Percentiles rank a stretch among this genome's conserved stretches.
phyloP scores from a whole-genome alignment of 495 filamentous ascomycete genomes.

The Penicillium taxi region DNA sequence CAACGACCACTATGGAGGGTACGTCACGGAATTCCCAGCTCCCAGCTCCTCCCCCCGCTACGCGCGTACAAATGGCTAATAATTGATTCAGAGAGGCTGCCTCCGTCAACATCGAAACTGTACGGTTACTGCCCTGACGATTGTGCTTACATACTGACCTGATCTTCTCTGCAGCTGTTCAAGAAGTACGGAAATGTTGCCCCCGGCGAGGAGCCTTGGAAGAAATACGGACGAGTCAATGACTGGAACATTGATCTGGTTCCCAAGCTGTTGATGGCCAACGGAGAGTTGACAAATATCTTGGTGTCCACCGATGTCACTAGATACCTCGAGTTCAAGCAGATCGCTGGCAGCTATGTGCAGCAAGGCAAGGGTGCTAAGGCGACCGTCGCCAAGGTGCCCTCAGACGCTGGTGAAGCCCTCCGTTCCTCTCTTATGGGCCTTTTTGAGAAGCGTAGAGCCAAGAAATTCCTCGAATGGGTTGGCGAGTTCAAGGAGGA shows the following conservation, averaged over 20 bases:
- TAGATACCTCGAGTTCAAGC: constrained; percentile 95
- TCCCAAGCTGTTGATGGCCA: constrained; percentile 96
- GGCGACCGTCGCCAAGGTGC: constrained; percentile 92
- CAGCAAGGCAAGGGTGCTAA: constrained; percentile 74
- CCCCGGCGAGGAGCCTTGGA: constrained; percentile 86
- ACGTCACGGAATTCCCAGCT: constrained; percentile 37
- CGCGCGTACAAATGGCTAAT: constrained; percentile 13
- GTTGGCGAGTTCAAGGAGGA: constrained; percentile 82
- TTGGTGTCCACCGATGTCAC: constrained; percentile 95
- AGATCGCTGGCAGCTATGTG: constrained; percentile 95
- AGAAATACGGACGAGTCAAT: constrained; percentile 90
- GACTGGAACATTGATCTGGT: constrained; percentile 99
- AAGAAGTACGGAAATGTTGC: constrained; percentile 83
- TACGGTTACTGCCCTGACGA: constrained; percentile 33
- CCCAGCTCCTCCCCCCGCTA: constrained; percentile 13
- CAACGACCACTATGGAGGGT: constrained; percentile 99
- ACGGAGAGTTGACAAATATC: constrained; percentile 96
- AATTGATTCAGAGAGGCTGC: constrained; percentile 66
- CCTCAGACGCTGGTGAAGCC: constrained; percentile 86
- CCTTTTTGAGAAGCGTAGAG: constrained; percentile 91
- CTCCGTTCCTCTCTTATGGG: constrained; percentile 92
- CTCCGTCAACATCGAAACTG: constrained; percentile 87
- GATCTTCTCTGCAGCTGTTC: constrained; percentile 58
- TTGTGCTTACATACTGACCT: constrained; percentile 8
- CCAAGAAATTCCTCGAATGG: constrained; percentile 96